Evolutionary conservation across 2,329 filamentous ascomycete genomes (phyloP).

Genomic region (Xylaria polymorpha): DNA sequence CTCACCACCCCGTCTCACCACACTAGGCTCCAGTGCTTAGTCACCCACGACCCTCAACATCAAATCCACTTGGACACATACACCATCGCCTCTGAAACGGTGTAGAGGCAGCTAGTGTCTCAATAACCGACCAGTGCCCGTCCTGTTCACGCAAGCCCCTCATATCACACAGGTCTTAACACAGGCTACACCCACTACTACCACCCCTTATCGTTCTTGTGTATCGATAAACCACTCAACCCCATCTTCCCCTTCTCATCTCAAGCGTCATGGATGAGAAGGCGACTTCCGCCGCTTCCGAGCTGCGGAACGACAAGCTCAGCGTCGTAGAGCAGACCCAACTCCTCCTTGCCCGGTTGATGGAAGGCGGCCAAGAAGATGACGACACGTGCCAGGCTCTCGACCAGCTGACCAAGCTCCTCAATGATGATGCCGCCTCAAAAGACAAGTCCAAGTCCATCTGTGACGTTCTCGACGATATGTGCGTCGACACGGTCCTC

Average conservation of each 20-base stretch:
- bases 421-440: constrained; percentile 64
- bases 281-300: constrained; percentile 42
- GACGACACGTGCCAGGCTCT: constrained; percentile 73
- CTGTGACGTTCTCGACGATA: constrained; percentile 74
- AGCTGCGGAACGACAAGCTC: constrained; percentile 46
- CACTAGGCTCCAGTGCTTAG: not conserved
- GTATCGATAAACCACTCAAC: not conserved
- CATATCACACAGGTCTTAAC: not conserved
- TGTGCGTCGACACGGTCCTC: constrained; percentile 87
- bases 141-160: not conserved
- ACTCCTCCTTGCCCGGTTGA: constrained; percentile 85
- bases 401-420: constrained; percentile 68
- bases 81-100: not conserved
- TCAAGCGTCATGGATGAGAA: constrained; percentile 47
- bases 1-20: constrained; percentile 2
- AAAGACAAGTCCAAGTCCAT: constrained; percentile 61
- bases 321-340: constrained; percentile 69
- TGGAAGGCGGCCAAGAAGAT: constrained; percentile 90
- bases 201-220: not conserved
- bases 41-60: not conserved
- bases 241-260: not conserved
- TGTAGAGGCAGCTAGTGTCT: not conserved
- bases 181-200: not conserved
- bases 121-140: not conserved
- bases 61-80: not conserved